Conservation (phyloP, 2,329 filamentous ascomycete genomes). For the Dactylellina parvicollis region DNA sequence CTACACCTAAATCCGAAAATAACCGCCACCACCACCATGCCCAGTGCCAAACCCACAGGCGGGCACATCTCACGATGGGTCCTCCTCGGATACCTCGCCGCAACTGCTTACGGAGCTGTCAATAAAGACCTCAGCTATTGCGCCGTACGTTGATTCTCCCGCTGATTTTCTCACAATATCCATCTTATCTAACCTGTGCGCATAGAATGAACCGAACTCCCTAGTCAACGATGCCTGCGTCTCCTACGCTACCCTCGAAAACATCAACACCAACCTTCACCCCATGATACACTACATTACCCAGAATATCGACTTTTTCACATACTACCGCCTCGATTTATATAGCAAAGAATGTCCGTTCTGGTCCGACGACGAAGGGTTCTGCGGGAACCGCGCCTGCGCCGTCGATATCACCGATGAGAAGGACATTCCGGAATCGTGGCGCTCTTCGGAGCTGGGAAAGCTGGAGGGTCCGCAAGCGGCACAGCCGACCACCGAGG, state of each 20-base stretch:
- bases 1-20: background rate
- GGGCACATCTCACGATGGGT: slow-evolving; percentile 32
- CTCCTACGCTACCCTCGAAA: slow-evolving; percentile 89
- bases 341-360: slow-evolving; percentile 96
- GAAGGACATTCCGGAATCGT: slow-evolving; percentile 88
- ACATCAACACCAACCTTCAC: slow-evolving; percentile 79
- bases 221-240: slow-evolving; percentile 95
- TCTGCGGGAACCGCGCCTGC: slow-evolving; percentile 97
- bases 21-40: slow-evolving; percentile 3
- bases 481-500: slow-evolving; percentile 81
- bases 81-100: slow-evolving; percentile 41
- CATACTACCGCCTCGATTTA: slow-evolving; percentile 93
- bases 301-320: slow-evolving; percentile 93
- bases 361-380: slow-evolving; percentile 90
- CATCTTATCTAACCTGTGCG: background rate
- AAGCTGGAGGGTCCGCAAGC: slow-evolving; percentile 91
- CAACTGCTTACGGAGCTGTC: slow-evolving; percentile 39
- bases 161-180: background rate
- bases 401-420: slow-evolving; percentile 95
- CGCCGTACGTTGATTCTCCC: slow-evolving; percentile 19
- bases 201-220: slow-evolving; percentile 69
- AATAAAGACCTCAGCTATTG: slow-evolving; percentile 51
- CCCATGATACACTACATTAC: slow-evolving; percentile 83
- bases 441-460: slow-evolving; percentile 89
- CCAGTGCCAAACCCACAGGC: background rate